These are phyloP conservation scores for Harringtonia aguacate DNA, from an alignment of 2,329 filamentous ascomycete species.

Conservation along the genomic window DNA sequence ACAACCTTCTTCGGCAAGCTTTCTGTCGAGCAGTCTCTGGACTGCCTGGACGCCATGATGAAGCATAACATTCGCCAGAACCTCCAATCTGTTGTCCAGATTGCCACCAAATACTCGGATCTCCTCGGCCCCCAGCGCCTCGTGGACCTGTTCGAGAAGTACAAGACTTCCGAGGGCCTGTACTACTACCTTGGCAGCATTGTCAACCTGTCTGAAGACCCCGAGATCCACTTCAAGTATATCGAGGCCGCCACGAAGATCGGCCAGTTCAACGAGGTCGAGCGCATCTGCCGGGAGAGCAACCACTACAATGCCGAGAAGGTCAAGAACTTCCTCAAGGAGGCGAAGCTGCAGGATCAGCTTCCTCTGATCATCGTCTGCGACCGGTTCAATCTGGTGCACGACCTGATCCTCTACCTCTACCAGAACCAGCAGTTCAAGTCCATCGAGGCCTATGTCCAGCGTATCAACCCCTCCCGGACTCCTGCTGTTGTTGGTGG, in stretches of 20 bases:
- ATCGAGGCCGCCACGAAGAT: slow-evolving; percentile 94
- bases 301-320: slow-evolving; percentile 85
- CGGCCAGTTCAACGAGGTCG: slow-evolving; percentile 88
- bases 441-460: slow-evolving; percentile 96
- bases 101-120: slow-evolving; percentile 97
- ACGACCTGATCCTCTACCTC: slow-evolving; percentile 89
- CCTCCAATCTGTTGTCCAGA: slow-evolving; percentile 84
- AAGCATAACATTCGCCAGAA: slow-evolving; percentile 96
- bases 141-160: slow-evolving; percentile 93
- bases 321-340: slow-evolving; percentile 99
- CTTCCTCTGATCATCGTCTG: slow-evolving; percentile 96
- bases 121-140: slow-evolving; percentile 77
- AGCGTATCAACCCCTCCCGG: slow-evolving; percentile 85
- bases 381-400: slow-evolving; percentile 98
- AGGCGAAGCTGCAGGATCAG: slow-evolving; percentile 84
- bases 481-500: slow-evolving; percentile 91
- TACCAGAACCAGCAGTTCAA: slow-evolving; percentile 99
- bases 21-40: slow-evolving; percentile 88
- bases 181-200: slow-evolving; percentile 98
- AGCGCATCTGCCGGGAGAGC: slow-evolving; percentile 93
- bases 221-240: slow-evolving; percentile 98
- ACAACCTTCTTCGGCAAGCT: slow-evolving; percentile 88
- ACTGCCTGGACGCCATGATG: slow-evolving; percentile 93
- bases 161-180: slow-evolving; percentile 90
- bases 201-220: slow-evolving; percentile 90